These are phyloP conservation scores for Volvariella surrecta DNA, from an alignment of 1,284 basidiomycete species.

Conservation along the genomic window DNA sequence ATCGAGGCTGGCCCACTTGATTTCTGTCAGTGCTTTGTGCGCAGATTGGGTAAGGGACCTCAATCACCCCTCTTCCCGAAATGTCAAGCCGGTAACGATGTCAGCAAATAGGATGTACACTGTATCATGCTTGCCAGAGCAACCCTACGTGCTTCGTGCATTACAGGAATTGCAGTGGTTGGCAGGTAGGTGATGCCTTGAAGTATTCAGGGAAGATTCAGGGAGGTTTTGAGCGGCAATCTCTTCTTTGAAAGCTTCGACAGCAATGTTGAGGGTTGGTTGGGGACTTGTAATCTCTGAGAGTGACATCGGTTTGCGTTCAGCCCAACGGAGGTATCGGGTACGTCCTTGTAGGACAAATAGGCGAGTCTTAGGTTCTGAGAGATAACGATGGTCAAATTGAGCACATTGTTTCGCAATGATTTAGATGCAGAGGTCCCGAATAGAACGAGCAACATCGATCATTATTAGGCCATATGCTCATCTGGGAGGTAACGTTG, in stretches of 20 bases:
- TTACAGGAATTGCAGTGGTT: constrained; percentile 23
- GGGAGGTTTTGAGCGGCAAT: constrained; percentile 22
- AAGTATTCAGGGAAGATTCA: constrained; percentile 24
- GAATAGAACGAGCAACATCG: too few relatives aligned
- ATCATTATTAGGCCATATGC: too few relatives aligned
- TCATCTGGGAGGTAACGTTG: too few relatives aligned
- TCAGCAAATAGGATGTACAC: too few relatives aligned
- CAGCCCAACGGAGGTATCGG: too few relatives aligned
- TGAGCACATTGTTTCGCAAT: too few relatives aligned
- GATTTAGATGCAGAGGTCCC: too few relatives aligned
- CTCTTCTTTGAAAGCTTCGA: constrained; percentile 28
- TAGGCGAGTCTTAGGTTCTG: too few relatives aligned
- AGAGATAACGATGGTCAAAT: too few relatives aligned
- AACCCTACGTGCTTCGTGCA: constrained; percentile 24
- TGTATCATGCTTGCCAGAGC: constrained; percentile 22
- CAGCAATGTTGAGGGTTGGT: constrained; percentile 24
- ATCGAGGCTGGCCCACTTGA: constrained; percentile 24
- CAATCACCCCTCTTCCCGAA: constrained; percentile 21
- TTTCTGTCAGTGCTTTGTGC: constrained; percentile 23
- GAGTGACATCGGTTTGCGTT: too few relatives aligned
- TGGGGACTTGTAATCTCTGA: constrained; percentile 28
- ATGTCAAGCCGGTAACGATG: too few relatives aligned
- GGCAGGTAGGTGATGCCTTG: constrained; percentile 22
- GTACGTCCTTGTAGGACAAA: too few relatives aligned
- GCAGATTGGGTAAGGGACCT: constrained; percentile 25